These are phyloP conservation scores for Schizosaccharomyces octosporus DNA, from an alignment of 805 yeast genomes.

Conservation along the genomic window DNA sequence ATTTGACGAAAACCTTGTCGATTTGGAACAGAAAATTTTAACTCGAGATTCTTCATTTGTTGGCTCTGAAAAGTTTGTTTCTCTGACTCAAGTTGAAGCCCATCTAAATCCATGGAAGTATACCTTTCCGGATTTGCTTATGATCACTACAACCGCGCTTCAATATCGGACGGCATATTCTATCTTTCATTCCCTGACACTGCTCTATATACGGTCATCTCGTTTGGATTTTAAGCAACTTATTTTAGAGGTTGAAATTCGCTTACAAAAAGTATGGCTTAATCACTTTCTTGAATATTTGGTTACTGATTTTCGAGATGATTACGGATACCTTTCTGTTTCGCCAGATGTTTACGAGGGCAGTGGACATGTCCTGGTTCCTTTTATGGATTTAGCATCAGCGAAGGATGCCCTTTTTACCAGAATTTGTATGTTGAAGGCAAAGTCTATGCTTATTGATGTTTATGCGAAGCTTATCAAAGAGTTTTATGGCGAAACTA, in stretches of 20 bases:
- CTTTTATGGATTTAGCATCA: too few relatives aligned
- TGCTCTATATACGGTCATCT: neutral
- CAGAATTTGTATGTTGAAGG: too few relatives aligned
- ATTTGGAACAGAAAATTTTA: neutral
- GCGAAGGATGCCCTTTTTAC: too few relatives aligned
- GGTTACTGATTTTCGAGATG: neutral
- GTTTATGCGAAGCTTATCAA: too few relatives aligned
- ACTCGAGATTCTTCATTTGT: neutral
- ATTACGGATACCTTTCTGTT: neutral
- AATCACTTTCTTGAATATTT: neutral
- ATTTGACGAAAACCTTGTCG: neutral
- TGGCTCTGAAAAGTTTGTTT: neutral
- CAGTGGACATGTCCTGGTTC: neutral
- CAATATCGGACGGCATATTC: neutral
- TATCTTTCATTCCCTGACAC: neutral
- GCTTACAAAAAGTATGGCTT: neutral
- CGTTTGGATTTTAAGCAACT: neutral
- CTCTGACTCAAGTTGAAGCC: neutral
- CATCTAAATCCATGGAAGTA: neutral
- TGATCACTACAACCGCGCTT: neutral
- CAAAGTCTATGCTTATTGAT: too few relatives aligned
- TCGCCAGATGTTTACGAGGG: neutral
- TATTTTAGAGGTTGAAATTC: neutral
- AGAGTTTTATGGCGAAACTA: too few relatives aligned
- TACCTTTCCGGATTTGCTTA: neutral